phyloP scores from a whole-genome alignment of 805 yeast genomes.

The Starmerella vaccinii region DNA sequence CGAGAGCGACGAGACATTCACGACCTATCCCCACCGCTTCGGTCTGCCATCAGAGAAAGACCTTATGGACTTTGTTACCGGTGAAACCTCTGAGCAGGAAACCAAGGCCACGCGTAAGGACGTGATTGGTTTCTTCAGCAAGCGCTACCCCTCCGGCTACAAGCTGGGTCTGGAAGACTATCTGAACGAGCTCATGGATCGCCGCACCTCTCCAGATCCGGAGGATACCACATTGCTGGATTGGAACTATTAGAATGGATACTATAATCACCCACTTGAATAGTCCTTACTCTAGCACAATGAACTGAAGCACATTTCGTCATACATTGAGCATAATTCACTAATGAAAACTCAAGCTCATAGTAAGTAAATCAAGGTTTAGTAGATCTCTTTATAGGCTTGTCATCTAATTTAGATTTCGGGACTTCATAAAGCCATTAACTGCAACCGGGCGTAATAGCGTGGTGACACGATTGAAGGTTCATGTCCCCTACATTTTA shows the following conservation, averaged over 20 bases:
- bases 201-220: slow-evolving; percentile 43
- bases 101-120: slow-evolving; percentile 61
- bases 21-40: slow-evolving; percentile 51
- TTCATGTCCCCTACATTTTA: no score
- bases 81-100: slow-evolving; percentile 56
- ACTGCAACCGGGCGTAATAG: no score
- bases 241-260: slow-evolving; percentile 36
- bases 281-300: no score
- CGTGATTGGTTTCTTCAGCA: slow-evolving; percentile 50
- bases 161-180: slow-evolving; percentile 52
- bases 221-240: slow-evolving; percentile 38
- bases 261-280: no score
- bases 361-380: no score
- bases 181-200: slow-evolving; percentile 47
- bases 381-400: no score
- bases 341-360: no score
- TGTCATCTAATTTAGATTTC: no score
- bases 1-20: slow-evolving; percentile 33
- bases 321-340: no score
- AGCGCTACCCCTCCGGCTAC: slow-evolving; percentile 30
- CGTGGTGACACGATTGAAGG: no score
- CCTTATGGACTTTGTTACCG: slow-evolving; percentile 56
- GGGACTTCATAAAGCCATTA: no score
- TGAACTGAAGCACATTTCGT: no score
- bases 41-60: slow-evolving; percentile 71